Evolutionary conservation across 148 eudicot species (phyloP).

Genomic region (Simmondsia chinensis): DNA sequence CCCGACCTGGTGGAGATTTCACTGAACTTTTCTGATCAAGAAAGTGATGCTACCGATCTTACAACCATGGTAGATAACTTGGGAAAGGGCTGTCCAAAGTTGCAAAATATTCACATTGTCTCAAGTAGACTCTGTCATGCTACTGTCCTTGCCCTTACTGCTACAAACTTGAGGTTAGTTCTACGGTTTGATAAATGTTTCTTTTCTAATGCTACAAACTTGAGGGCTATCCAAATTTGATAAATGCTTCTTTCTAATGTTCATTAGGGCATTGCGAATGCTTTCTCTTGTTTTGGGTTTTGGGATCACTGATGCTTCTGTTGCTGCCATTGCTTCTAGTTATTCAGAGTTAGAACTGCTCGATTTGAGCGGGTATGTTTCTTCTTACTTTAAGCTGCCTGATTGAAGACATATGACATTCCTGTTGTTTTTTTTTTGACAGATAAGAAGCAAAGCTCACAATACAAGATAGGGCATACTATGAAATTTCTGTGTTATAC

Average conservation of each 20-base stretch:
- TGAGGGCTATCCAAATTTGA: neutral
- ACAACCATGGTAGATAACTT: conserved; percentile 52
- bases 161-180: conserved; percentile 71
- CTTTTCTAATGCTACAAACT: neutral
- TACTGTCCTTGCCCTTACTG: conserved; percentile 76
- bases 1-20: conserved; percentile 84
- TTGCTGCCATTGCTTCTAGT: conserved; percentile 84
- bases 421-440: no score
- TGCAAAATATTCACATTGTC: conserved; percentile 80
- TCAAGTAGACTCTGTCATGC: conserved; percentile 61
- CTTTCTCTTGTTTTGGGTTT: conserved; percentile 75
- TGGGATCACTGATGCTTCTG: conserved; percentile 89
- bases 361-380: conserved; percentile 89
- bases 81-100: conserved; percentile 70
- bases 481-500: no score
- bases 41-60: conserved; percentile 68
- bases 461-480: no score
- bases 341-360: conserved; percentile 78
- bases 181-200: neutral
- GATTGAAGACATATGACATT: no score
- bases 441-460: no score
- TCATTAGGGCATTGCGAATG: conserved; percentile 82
- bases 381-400: neutral
- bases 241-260: neutral
- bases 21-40: conserved; percentile 63